Evolutionary conservation across 306 rosid genomes (phyloP).

Genomic region (Purshia tridentata): DNA sequence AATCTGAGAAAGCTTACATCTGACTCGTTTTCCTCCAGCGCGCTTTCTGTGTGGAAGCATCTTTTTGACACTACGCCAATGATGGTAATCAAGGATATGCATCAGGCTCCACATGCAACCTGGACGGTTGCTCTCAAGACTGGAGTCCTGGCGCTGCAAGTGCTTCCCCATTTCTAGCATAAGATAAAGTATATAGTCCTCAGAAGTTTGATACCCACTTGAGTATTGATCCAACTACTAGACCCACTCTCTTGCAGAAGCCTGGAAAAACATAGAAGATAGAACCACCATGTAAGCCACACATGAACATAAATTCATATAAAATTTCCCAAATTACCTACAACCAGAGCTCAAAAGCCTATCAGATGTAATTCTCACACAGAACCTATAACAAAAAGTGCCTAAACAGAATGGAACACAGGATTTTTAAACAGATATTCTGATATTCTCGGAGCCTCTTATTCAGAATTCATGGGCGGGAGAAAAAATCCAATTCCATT

Average conservation of each 20-base stretch:
- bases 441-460: not conserved
- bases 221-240: constrained; percentile 13
- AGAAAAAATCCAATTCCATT: not conserved
- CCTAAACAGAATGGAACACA: not conserved
- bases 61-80: constrained; percentile 63
- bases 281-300: constrained; percentile 11
- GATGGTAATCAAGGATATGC: constrained; percentile 61
- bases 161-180: constrained; percentile 55
- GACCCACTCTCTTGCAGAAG: constrained; percentile 26
- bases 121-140: constrained; percentile 38
- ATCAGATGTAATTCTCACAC: not conserved
- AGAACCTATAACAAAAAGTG: constrained; percentile 12
- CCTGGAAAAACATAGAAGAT: constrained; percentile 20
- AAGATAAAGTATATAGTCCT: not conserved
- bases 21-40: constrained; percentile 39
- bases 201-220: constrained; percentile 20
- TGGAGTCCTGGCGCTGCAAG: constrained; percentile 39
- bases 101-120: constrained; percentile 76
- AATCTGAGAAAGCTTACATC: constrained; percentile 39
- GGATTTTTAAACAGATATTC: not conserved
- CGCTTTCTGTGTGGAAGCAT: constrained; percentile 48
- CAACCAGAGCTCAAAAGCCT: not conserved
- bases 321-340: too few relatives aligned
- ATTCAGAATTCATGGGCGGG: not conserved
- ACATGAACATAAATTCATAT: not conserved